Evolutionary conservation across 192 early-diverging fungal genomes (phyloP).

Genomic region (Gamsiella multidivaricata): DNA sequence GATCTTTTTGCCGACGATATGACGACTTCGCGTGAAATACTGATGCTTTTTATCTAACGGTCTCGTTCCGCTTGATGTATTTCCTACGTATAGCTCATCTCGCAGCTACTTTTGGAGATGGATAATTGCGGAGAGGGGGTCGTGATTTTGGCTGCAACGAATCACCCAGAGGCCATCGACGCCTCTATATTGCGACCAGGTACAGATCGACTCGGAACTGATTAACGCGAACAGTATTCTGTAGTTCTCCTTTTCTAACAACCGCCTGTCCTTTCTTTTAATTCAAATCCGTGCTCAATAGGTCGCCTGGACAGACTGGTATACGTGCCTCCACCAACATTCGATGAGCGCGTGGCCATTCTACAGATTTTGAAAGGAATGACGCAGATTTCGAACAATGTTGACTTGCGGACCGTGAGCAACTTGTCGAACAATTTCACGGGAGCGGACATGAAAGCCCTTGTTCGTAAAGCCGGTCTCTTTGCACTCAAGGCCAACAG

Average conservation of each 20-base stretch:
- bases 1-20: no score
- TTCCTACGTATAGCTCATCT: constrained; percentile 62
- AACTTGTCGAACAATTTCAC: constrained; percentile 64
- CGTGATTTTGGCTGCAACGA: constrained; percentile 89
- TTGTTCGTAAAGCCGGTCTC: constrained; percentile 68
- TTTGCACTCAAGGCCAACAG: constrained; percentile 58
- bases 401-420: constrained; percentile 59
- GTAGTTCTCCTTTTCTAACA: neutral
- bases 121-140: constrained; percentile 72
- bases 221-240: neutral
- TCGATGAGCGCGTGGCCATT: constrained; percentile 71
- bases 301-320: constrained; percentile 85
- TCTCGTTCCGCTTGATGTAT: no score
- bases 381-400: constrained; percentile 28
- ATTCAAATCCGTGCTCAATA: constrained; percentile 4
- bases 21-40: neutral
- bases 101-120: constrained; percentile 83
- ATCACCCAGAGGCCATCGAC: constrained; percentile 81
- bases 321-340: constrained; percentile 72
- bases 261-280: neutral
- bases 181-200: constrained; percentile 81
- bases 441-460: constrained; percentile 75
- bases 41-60: no score
- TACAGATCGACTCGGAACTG: constrained; percentile 8
- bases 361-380: constrained; percentile 61